A percentile compares a stretch with the other conserved stretches of the same genome.
These are phyloP conservation scores for Macadamia integrifolia DNA, from an alignment of 164 flowering plant species.

Conservation along the genomic window DNA sequence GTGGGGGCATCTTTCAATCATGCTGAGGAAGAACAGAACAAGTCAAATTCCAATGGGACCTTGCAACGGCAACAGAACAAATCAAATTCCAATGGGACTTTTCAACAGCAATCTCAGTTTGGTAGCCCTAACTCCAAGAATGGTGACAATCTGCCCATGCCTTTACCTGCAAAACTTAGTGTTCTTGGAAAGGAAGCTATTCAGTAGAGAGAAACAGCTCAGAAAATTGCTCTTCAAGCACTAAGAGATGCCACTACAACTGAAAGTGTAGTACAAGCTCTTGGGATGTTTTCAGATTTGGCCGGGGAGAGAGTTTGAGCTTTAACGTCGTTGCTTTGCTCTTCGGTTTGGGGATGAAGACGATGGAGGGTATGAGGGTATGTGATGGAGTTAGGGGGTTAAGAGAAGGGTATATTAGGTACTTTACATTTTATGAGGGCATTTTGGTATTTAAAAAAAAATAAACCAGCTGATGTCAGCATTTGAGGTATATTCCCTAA, in stretches of 20 bases:
- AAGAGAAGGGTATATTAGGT: too few relatives aligned
- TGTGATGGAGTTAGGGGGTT: too few relatives aligned
- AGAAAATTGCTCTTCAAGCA: slow-evolving; percentile 84
- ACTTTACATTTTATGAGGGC: too few relatives aligned
- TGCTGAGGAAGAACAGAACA: slow-evolving; percentile 27
- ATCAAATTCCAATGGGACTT: not conserved
- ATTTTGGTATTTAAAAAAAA: too few relatives aligned
- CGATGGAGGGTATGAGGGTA: too few relatives aligned
- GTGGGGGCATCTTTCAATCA: slow-evolving; percentile 25
- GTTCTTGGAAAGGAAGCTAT: slow-evolving; percentile 78
- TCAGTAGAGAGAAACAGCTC: slow-evolving; percentile 71
- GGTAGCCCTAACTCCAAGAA: slow-evolving; percentile 22
- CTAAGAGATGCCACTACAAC: slow-evolving; percentile 78
- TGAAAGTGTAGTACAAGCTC: slow-evolving; percentile 67
- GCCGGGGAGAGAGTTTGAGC: slow-evolving; percentile 8
- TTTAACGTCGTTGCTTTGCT: too few relatives aligned
- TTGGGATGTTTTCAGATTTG: slow-evolving; percentile 78
- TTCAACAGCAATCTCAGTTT: slow-evolving; percentile 30
- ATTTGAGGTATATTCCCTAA: too few relatives aligned
- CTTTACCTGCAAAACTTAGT: slow-evolving; percentile 75
- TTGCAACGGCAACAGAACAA: too few relatives aligned
- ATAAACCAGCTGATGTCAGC: too few relatives aligned
- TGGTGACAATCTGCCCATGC: slow-evolving; percentile 26
- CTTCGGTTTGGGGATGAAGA: too few relatives aligned
- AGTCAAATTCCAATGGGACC: slow-evolving; percentile 9